A percentile compares a stretch with the other conserved stretches of the same genome.
These are phyloP conservation scores for Linum tenue DNA, from an alignment of 345 rosid genomes.

Conservation along the genomic window DNA sequence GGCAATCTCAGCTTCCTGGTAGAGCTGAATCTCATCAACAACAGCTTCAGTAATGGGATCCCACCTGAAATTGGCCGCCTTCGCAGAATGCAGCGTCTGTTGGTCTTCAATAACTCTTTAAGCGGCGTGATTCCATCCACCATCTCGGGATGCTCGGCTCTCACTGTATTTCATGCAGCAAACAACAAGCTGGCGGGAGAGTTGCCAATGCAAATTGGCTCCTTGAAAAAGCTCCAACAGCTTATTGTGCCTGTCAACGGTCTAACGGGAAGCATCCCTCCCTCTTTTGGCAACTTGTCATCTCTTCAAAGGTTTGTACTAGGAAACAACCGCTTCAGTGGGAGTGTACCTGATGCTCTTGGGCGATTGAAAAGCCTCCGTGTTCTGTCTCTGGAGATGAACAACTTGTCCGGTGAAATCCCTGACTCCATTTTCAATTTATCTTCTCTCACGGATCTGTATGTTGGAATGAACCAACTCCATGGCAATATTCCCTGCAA, in stretches of 20 bases:
- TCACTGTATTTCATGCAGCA: neutral
- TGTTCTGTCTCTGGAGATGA: neutral
- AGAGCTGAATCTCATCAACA: neutral
- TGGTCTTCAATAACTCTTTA: neutral
- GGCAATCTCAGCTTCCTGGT: neutral
- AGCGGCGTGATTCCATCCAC: constrained; percentile 14
- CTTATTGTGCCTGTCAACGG: neutral
- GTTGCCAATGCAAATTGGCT: neutral
- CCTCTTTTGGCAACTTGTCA: constrained; percentile 13
- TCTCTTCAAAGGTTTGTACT: neutral
- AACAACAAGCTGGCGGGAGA: constrained; percentile 3
- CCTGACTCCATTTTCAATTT: constrained; percentile 11
- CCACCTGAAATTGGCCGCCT: constrained; percentile 14
- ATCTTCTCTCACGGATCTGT: neutral
- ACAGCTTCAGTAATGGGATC: constrained; percentile 7
- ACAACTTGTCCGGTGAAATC: constrained; percentile 10
- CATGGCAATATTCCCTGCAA: constrained; percentile 6
- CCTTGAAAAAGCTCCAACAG: neutral
- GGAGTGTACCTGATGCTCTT: constrained; percentile 10
- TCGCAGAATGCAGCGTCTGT: neutral
- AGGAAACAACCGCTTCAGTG: neutral
- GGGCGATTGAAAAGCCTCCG: constrained; percentile 10
- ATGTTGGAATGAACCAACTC: neutral
- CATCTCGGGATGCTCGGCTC: constrained; percentile 1
- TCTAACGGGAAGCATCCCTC: constrained; percentile 13